These are phyloP conservation scores for Moringa oleifera DNA, from an alignment of 345 rosid genomes.

Conservation along the genomic window DNA sequence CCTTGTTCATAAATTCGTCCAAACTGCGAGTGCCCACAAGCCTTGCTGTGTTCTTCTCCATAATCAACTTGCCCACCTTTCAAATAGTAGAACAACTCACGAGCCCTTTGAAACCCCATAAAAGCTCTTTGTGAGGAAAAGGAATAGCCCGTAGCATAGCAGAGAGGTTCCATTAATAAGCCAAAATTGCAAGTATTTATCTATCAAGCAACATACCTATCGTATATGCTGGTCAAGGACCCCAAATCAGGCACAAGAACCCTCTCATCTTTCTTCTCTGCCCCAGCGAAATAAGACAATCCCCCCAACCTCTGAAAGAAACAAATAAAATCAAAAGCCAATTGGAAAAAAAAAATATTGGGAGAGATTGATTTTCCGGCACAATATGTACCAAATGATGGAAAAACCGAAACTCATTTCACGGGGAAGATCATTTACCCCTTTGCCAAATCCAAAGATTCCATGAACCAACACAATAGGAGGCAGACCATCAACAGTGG, in stretches of 20 bases:
- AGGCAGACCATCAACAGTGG: slow-evolving; percentile 41
- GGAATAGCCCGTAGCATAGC: neutral
- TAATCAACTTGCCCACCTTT: slow-evolving; percentile 94
- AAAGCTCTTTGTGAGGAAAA: neutral
- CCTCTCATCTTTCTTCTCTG: slow-evolving; percentile 94
- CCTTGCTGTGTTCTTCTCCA: slow-evolving; percentile 90
- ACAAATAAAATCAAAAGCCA: slow-evolving; percentile 14
- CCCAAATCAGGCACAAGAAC: slow-evolving; percentile 98
- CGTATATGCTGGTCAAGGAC: slow-evolving; percentile 83
- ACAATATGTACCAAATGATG: neutral
- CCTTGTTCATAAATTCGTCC: slow-evolving; percentile 85
- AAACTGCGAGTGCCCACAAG: slow-evolving; percentile 85
- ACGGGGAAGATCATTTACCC: slow-evolving; percentile 38
- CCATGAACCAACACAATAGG: slow-evolving; percentile 97
- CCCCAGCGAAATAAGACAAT: slow-evolving; percentile 94
- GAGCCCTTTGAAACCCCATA: slow-evolving; percentile 65
- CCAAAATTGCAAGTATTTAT: neutral
- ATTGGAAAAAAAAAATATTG: neutral
- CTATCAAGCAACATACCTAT: slow-evolving; percentile 44
- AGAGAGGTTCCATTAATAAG: neutral
- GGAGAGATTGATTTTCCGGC: neutral
- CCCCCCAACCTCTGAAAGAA: slow-evolving; percentile 70
- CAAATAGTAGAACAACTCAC: slow-evolving; percentile 88
- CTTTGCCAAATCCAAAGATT: slow-evolving; percentile 98
- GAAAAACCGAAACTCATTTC: neutral